Conservation (phyloP, 371 early-diverging fungal genomes). For the Apophysomyces variabilis region DNA sequence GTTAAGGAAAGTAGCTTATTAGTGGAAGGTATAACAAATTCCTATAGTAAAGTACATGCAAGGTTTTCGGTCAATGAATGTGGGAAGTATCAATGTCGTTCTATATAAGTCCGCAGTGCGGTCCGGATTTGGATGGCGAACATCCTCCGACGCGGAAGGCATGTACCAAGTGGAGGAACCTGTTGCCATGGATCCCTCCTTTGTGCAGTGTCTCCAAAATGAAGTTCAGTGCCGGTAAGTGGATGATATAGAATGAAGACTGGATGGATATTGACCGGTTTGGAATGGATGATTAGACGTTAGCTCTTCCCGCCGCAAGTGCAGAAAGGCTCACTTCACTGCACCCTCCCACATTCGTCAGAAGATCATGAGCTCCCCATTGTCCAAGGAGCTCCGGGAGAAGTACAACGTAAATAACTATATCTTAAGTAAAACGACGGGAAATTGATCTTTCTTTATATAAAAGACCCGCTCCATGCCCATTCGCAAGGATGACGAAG, state of each 20-base stretch:
- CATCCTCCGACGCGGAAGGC: constrained; percentile 12
- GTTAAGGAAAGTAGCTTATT: too few relatives aligned
- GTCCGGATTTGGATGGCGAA: constrained; percentile 10
- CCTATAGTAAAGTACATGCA: too few relatives aligned
- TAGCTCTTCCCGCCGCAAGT: constrained; percentile 94
- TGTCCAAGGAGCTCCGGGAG: constrained; percentile 98
- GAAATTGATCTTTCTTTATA: background rate
- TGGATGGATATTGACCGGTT: constrained; percentile 2
- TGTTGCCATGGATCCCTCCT: constrained; percentile 18
- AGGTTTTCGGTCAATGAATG: too few relatives aligned
- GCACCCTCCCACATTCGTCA: constrained; percentile 95
- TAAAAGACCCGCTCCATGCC: constrained; percentile 88
- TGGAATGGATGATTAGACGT: constrained; percentile 65
- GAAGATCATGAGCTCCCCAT: constrained; percentile 94
- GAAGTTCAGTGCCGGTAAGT: constrained; percentile 49
- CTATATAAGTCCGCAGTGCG: background rate
- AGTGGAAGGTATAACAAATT: too few relatives aligned
- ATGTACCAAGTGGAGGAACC: constrained; percentile 8
- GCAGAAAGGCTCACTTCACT: constrained; percentile 98
- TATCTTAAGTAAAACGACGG: constrained; percentile 7
- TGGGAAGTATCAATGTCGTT: too few relatives aligned
- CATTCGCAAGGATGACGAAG: constrained; percentile 98
- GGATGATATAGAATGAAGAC: background rate
- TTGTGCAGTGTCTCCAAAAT: constrained; percentile 22
- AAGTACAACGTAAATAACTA: constrained; percentile 83